Percentiles rank a stretch among this genome's conserved stretches.
Conservation (phyloP, 768 basidiomycete species). For the Pisolithus tinctorius region DNA sequence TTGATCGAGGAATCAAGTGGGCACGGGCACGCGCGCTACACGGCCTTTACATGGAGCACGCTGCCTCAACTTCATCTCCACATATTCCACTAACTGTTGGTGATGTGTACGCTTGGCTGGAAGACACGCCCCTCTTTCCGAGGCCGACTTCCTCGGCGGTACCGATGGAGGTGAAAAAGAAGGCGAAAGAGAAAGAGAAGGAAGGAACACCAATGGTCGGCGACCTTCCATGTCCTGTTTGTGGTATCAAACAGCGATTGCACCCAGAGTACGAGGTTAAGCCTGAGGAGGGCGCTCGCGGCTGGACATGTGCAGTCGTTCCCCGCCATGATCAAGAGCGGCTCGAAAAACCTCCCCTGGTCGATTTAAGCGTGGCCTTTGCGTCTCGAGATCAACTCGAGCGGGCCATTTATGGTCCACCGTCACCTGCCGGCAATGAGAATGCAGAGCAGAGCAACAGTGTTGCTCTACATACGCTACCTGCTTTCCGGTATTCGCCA, state of each 20-base stretch:
- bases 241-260: conserved; percentile 24
- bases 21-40: conserved; percentile 36
- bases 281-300: conserved; percentile 8
- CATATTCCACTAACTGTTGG: conserved; percentile 28
- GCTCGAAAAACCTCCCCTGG: conserved; percentile 12
- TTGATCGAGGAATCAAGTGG: conserved; percentile 30
- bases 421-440: conserved; percentile 1
- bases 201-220: conserved; percentile 12
- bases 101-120: conserved; percentile 41
- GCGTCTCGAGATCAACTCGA: conserved; percentile 13
- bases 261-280: conserved; percentile 20
- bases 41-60: conserved; percentile 30
- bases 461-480: not conserved
- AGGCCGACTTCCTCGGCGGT: conserved; percentile 19
- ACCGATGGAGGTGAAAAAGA: conserved; percentile 19
- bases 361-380: conserved; percentile 12
- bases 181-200: conserved; percentile 14
- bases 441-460: not conserved
- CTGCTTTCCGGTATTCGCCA: conserved; percentile 12
- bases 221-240: conserved; percentile 21
- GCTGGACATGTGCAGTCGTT: conserved; percentile 23
- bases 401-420: conserved; percentile 7
- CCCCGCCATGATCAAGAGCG: conserved; percentile 13
- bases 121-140: conserved; percentile 34
- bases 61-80: conserved; percentile 13